phyloP scores from a whole-genome alignment of 768 basidiomycete species.

The Russula abietina region DNA sequence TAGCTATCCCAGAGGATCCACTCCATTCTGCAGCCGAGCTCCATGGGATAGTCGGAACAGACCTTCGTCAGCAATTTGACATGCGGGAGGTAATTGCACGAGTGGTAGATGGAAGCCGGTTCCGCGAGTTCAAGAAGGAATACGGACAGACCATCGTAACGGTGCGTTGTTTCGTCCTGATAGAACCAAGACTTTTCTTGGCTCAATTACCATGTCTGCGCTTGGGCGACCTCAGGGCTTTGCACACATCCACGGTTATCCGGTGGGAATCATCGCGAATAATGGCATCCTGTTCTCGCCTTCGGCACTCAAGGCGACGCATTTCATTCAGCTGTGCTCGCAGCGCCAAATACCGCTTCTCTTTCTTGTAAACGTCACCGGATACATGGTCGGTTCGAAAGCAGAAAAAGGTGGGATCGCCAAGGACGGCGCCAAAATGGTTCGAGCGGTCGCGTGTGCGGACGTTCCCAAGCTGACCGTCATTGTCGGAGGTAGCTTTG shows the following conservation, averaged over 20 bases:
- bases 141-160: conserved; percentile 89
- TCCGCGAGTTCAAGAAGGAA: conserved; percentile 94
- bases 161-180: conserved; percentile 38
- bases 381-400: conserved; percentile 97
- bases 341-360: conserved; percentile 85
- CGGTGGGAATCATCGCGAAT: conserved; percentile 89
- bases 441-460: conserved; percentile 88
- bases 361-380: conserved; percentile 95
- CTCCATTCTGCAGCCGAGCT: conserved; percentile 76
- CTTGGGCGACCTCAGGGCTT: conserved; percentile 56
- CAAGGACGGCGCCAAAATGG: conserved; percentile 96
- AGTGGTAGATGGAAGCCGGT: conserved; percentile 84
- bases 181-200: background rate
- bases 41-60: conserved; percentile 88
- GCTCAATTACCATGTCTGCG: background rate
- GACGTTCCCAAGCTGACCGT: conserved; percentile 94
- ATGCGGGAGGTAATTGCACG: conserved; percentile 93
- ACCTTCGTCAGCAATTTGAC: conserved; percentile 82
- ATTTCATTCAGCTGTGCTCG: conserved; percentile 92
- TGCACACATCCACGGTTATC: conserved; percentile 81
- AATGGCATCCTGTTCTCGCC: conserved; percentile 94
- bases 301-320: conserved; percentile 88
- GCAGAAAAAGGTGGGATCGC: conserved; percentile 93
- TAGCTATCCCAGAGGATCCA: conserved; percentile 58
- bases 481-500: conserved; percentile 88